Base-by-base conservation (phyloP, 352 stramenopile genomes). In the Phytophthora vignae region DNA sequence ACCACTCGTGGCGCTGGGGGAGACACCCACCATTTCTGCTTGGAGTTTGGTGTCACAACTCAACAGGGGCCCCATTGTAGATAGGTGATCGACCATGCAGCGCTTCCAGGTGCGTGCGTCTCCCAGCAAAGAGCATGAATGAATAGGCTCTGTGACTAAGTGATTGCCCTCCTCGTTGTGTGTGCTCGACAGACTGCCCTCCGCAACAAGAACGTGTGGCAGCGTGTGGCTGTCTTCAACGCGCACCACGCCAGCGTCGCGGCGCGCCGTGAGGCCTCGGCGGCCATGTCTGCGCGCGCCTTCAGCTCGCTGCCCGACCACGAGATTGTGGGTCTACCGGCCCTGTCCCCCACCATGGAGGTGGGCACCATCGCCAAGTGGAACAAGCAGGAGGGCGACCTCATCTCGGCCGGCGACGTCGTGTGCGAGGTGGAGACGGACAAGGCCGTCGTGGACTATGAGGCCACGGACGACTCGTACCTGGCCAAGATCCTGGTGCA, bases 401-500 rank as follows among this genome's bases (percentile, higher is more conserved):
- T 76, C 19, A 97, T 99, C 74, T 77, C 73, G 22, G 91, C 97
- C 1, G 97, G 97, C 9, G 94, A 98, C 73, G 87, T 98, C 42
- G 84, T 99, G 44, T 98, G 92, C 71, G 87, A 98, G 61, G 93
- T 99, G 62, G 97, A 99, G 84, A 99, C 98, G 11, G 98, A 99
- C 84, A 99, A 99, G 84, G 97, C 98, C 19, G 97, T 97, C 25
- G 97, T 99, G 55, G 97, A 99, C 81, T 99, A 98, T 75, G 98
- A 99, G 78, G 93, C 95, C 9, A 96, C 98, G 72, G 97, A 99
- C 76, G 97, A 99, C 38, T 89, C 85, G 60, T 88, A 97, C 53
- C 69, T 99, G 46, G 96, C 95, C 52, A 99, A 98, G 84, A 98
- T 99, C 79, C 85, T 99, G 46, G 92, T 96, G 44, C 73, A 82